Percentiles rank a stretch among this genome's conserved stretches.
phyloP scores from a whole-genome alignment of 805 yeast species.

The Dipodascopsis uninucleata region DNA sequence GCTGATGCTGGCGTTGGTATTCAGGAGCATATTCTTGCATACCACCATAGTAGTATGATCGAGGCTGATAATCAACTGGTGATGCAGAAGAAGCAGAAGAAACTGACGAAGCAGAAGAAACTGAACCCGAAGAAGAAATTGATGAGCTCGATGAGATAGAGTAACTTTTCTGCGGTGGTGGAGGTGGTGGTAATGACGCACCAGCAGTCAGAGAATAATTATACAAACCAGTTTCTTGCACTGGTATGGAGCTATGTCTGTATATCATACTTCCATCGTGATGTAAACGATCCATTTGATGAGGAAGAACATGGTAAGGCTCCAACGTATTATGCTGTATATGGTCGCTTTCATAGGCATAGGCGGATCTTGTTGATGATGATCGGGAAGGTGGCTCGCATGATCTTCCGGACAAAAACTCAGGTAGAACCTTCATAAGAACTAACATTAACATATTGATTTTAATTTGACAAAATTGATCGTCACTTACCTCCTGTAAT shows the following conservation, averaged over 20 bases:
- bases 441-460: too few species aligned
- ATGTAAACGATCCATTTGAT: too few species aligned
- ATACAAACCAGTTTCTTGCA: too few species aligned
- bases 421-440: constrained; percentile 26
- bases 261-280: too few species aligned
- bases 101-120: constrained; percentile 4
- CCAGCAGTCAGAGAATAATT: too few species aligned
- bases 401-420: constrained; percentile 12
- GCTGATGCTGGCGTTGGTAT: constrained; percentile 16
- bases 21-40: constrained; percentile 1
- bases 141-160: constrained; percentile 19
- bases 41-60: constrained; percentile 1
- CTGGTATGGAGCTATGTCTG: too few species aligned
- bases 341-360: constrained; percentile 1
- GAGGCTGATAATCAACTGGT: constrained; percentile 14
- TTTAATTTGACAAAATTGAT: too few species aligned
- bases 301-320: neutral
- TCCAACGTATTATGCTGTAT: neutral
- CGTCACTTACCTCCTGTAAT: constrained; percentile 22
- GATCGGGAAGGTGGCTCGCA: neutral
- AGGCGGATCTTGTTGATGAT: constrained; percentile 2
- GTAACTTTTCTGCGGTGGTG: constrained; percentile 5
- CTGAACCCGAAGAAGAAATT: constrained; percentile 6
- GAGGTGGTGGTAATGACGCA: too few species aligned
- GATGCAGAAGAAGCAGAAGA: constrained; percentile 13